phyloP scores from a whole-genome alignment of 805 yeast species.

The Candida nonsorbophila region DNA sequence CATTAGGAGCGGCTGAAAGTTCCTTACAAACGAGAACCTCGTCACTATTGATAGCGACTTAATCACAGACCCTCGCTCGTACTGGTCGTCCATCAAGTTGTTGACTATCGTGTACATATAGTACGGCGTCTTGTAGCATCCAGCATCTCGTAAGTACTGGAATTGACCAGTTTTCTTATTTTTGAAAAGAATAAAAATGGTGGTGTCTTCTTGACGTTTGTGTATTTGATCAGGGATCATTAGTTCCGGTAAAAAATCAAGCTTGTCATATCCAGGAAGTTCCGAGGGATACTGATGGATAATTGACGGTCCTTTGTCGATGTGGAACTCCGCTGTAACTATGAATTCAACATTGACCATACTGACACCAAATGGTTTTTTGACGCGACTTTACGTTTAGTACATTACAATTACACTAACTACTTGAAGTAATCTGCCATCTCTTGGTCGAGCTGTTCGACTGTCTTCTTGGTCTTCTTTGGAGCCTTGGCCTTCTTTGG shows the following conservation, averaged over 20 bases:
- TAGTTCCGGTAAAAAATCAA: slow-evolving; percentile 43
- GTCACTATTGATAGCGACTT: slow-evolving; percentile 59
- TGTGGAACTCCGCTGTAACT: slow-evolving; percentile 75
- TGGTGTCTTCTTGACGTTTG: slow-evolving; percentile 52
- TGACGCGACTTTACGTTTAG: neutral
- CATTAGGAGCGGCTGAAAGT: slow-evolving; percentile 54
- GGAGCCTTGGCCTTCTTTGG: slow-evolving; percentile 31
- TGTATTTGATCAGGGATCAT: slow-evolving; percentile 63
- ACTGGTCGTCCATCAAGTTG: slow-evolving; percentile 39
- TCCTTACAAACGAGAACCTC: slow-evolving; percentile 44
- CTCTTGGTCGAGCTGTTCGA: slow-evolving; percentile 94
- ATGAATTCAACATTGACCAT: slow-evolving; percentile 47
- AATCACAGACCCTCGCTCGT: slow-evolving; percentile 55
- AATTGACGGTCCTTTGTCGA: slow-evolving; percentile 65
- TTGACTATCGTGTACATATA: slow-evolving; percentile 53
- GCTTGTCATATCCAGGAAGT: slow-evolving; percentile 30
- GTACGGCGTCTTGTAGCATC: slow-evolving; percentile 37
- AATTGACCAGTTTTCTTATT: slow-evolving; percentile 33
- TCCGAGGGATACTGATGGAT: slow-evolving; percentile 41
- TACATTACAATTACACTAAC: slow-evolving; percentile 3
- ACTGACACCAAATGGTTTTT: neutral
- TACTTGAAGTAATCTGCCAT: slow-evolving; percentile 90
- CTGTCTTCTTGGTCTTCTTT: slow-evolving; percentile 57
- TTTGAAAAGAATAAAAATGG: slow-evolving; percentile 49
- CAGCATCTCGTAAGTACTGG: slow-evolving; percentile 27